Conservation (phyloP, 2,329 filamentous ascomycete genomes). For the Hortaea sp. region DNA sequence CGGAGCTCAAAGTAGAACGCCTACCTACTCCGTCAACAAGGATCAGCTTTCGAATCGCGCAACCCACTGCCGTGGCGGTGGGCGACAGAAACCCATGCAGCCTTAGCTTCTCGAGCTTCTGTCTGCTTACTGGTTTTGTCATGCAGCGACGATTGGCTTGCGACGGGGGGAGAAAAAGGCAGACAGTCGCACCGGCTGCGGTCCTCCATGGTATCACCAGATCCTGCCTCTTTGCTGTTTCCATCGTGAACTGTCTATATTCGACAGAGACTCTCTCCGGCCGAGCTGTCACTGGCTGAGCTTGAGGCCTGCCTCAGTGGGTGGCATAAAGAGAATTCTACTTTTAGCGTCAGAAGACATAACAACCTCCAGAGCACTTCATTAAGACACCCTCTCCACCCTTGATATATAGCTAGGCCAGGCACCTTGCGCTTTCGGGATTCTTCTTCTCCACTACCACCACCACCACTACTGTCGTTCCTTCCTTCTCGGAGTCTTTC, state of each 20-base stretch:
- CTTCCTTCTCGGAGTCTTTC: background rate
- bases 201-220: conserved; percentile 25
- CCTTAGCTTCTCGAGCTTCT: conserved; percentile 30
- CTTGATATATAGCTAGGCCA: background rate
- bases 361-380: background rate
- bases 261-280: conserved; percentile 21
- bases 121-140: conserved; percentile 23
- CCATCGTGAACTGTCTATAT: conserved; percentile 20
- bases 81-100: conserved; percentile 27
- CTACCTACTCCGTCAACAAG: conserved; percentile 23
- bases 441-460: background rate
- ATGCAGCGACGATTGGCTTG: conserved; percentile 19
- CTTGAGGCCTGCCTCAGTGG: conserved; percentile 8
- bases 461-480: background rate
- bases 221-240: conserved; percentile 25
- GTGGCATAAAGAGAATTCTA: conserved; percentile 15
- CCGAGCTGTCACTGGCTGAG: conserved; percentile 24
- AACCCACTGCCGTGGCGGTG: conserved; percentile 35
- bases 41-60: conserved; percentile 30
- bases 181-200: conserved; percentile 22
- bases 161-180: conserved; percentile 16
- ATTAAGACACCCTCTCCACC: too few species aligned
- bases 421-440: background rate
- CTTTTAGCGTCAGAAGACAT: conserved; percentile 5
- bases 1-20: conserved; percentile 16